Evolutionary conservation across 2,329 filamentous ascomycete species (phyloP), one percentile per base, ranked within the genome.

Genomic region (Pseudogymnoascus sp.): DNA sequence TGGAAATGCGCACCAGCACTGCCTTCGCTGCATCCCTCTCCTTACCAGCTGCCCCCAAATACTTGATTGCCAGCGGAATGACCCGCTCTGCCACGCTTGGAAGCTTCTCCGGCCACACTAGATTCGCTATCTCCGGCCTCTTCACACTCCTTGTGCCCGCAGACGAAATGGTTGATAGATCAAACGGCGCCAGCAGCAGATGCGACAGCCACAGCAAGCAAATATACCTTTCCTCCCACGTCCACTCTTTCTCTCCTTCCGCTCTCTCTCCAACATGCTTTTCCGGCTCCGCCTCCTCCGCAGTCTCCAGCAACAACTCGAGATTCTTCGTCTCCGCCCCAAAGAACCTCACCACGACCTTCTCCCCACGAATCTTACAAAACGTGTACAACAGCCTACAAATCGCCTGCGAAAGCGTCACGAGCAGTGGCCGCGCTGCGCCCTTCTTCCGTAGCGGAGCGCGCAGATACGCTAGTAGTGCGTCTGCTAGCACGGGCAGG

Each of bases 361-460:
- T 97, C 71, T 94, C 87, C 22, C 94, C 93, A 60, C 94, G 84
- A 58, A 97, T 88, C 75, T 99, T 99, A 80, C 91, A 97, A 63
- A 99, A 88, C 0, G 87, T 88, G 71, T 97, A 97, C 36, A 99
- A 74, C 2, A 97, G 78, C 64, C 82, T 84, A 72, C 88, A 90
- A 61, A 96, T 85, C 4, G 90, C 91, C 63, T 82, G 71, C 7
- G 73, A 68, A 43, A 75, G 3, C 58, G 73, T 67, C 37, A 69
- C 59, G n/a, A 72, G 61, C 3, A 70, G 69, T n/a, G 62, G 69
- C 65, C 73, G 81, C 69, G 69, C 75, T 63, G 38, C 71, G 71
- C 72, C 66, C 72, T 76, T 71, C 73, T 74, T 64, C 11, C 22
- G 33, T 7, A 33, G 57, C n/a, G 57, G 57, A 75, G 76, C 75